phyloP scores from a whole-genome alignment of 176 grass and related monocot genomes.

The Canna indica region DNA sequence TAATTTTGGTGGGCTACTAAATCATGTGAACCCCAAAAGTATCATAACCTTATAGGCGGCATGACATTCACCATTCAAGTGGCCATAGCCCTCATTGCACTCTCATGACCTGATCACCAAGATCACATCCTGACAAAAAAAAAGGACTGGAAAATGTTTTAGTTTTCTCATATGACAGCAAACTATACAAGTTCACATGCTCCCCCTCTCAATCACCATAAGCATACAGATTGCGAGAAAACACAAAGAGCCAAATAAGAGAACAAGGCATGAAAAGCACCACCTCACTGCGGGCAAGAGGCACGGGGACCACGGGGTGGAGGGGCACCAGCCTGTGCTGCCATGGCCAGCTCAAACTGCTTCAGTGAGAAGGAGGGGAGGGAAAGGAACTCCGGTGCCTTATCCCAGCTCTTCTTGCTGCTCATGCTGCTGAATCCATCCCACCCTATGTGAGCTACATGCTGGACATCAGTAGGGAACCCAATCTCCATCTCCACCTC shows the following conservation, averaged over 20 bases:
- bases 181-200: background rate
- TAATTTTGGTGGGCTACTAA: background rate
- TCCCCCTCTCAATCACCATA: background rate
- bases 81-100: background rate
- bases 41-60: background rate
- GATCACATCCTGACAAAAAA: background rate
- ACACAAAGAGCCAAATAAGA: background rate
- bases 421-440: slow-evolving; percentile 32
- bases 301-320: slow-evolving; percentile 1
- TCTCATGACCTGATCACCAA: background rate
- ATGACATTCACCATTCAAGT: background rate
- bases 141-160: background rate
- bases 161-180: background rate
- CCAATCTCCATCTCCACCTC: slow-evolving; percentile 91
- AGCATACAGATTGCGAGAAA: background rate
- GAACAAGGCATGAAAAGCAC: background rate
- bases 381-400: slow-evolving; percentile 38
- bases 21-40: slow-evolving; percentile 6
- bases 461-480: slow-evolving; percentile 80
- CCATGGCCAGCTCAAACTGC: slow-evolving; percentile 75
- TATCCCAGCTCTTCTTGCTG: slow-evolving; percentile 30
- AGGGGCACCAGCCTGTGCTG: slow-evolving; percentile 20
- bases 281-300: background rate
- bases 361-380: slow-evolving; percentile 58
- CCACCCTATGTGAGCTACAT: slow-evolving; percentile 78